Base-by-base conservation (phyloP, 2,329 filamentous ascomycete genomes). In the Cercospora citrullina region DNA sequence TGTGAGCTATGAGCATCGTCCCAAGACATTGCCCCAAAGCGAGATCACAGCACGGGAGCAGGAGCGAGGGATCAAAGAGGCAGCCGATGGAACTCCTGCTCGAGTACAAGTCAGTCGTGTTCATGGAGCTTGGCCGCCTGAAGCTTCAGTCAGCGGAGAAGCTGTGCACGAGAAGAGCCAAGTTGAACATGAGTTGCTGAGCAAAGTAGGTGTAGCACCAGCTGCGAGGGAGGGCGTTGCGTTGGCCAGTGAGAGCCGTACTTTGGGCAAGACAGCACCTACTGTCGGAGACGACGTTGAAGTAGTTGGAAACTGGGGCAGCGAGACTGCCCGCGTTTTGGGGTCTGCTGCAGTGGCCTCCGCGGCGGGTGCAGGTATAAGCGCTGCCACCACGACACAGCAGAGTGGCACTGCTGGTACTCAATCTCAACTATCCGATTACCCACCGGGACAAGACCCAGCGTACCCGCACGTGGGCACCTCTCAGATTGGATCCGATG, bases 81-180 rank as follows among this genome's bases (percentile, higher is more conserved):
- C 5, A 6, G 10, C 8, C 14, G 53, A 58, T 58, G 53, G 26
- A 12, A 58, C 30, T 4, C 53, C 53, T n/a, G 53, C 53, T 18
- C 53, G 53, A 6, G 53, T 58, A 18, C 53, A 58, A 58, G 53
- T 58, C 53, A 58, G 53, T 33, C 26, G 53, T 2, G n/a, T 30
- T 10, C 53, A 58, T 31, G 53, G 53, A 6, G 26, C 21, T 10
- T 58, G 31, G 45, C 21, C 31, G 12, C 21, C 59, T 2, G 36
- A 61, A 18, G 59, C 59, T 28, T 18, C 36, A 48, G 31, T 18
- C 18, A 61, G 39, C 9, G 33, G 10, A 4, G 59, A 61, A 23
- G 59, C 59, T 45, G 31, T 61, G 16, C 30, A 61, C 36, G 59
- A 61, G 31, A 61, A 61, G 59, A 61, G 59, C 33, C n/a, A 21